Base-by-base conservation (phyloP, 768 basidiomycete species). In the Mycena crocata region DNA sequence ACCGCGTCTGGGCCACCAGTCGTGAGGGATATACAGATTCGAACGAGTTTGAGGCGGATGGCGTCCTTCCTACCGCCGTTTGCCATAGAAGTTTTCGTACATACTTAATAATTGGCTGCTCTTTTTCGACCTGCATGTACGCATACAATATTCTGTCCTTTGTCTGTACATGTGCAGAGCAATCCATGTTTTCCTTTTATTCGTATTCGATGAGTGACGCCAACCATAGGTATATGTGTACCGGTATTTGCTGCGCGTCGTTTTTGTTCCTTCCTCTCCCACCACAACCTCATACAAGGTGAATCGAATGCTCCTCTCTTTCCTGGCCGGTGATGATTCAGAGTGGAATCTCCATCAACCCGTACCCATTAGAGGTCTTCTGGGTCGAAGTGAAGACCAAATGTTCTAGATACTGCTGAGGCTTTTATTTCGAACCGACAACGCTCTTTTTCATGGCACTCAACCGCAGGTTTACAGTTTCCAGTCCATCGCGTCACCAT, bases 391-490 rank as follows among this genome's bases (percentile, higher is more conserved):
- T 86, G 93, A 84, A 86, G 93, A 94, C 92, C 81, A 60, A 83
- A 82, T 88, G 92, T 93, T 93, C 93, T 85, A 89, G 93, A 95
- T 95, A 95, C 93, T 95, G 88, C 93, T 95, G 93, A 95, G 79
- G 81, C 82, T 67, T 75, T 76, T 54, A 62, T 52, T 59, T 32
- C 40, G 54, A 61, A 40, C 61, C 40, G 56, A 39, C 55, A 54
- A 44, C 57, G 26, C 46, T 51, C 40, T 50, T 55, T 8, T 73
- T 45, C 73, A 48, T 57, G 70, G 30, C 71, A 52, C 55, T 59
- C 46, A 68, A 45, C 68, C 57, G 61, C 24, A 60, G 14, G 23
- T 55, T 55, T 55, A 58, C 46, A 55, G 34, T 48, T 7, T 69
- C 55, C 74, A 49, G 21, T 15, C 17, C 19, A 13, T 32, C 62